Percentiles rank a stretch among this genome's conserved stretches.
Evolutionary conservation across 495 filamentous ascomycete genomes (phyloP).

Genomic region (Tuber aestivum): DNA sequence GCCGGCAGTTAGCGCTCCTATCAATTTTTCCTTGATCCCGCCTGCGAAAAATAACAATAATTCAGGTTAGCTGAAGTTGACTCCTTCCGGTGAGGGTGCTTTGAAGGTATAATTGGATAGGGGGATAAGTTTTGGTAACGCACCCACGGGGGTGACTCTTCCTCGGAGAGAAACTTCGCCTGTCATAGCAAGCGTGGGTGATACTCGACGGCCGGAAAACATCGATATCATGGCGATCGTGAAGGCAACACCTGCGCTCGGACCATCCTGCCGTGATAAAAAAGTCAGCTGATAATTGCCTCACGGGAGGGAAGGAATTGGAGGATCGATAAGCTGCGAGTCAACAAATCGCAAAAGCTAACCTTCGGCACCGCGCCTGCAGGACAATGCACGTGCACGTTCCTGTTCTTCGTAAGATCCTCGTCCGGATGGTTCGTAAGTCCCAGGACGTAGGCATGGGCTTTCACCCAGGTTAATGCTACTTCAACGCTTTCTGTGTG

Average conservation of each 20-base stretch:
- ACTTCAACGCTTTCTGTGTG: constrained; percentile 81
- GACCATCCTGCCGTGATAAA: constrained; percentile 44
- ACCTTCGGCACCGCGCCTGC: constrained; percentile 90
- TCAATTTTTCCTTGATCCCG: constrained; percentile 98
- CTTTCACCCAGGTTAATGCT: constrained; percentile 91
- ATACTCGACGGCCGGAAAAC: constrained; percentile 80
- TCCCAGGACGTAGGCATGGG: constrained; percentile 86
- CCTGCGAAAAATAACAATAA: constrained; percentile 53
- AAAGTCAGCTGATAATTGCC: constrained; percentile 34
- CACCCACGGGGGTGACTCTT: constrained; percentile 56
- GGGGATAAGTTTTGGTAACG: constrained; percentile 13
- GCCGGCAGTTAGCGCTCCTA: constrained; percentile 85
- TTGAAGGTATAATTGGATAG: constrained; percentile 18
- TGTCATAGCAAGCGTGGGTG: constrained; percentile 94
- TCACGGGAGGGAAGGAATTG: constrained; percentile 12
- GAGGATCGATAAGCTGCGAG: constrained; percentile 34
- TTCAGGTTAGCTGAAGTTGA: constrained; percentile 4
- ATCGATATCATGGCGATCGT: constrained; percentile 88
- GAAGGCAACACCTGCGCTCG: constrained; percentile 85
- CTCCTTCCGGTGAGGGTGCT: not conserved
- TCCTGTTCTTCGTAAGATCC: constrained; percentile 93
- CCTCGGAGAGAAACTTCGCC: constrained; percentile 88
- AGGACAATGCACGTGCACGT: constrained; percentile 94
- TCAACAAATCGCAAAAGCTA: constrained; percentile 35
- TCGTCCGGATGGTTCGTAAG: constrained; percentile 72